These are phyloP conservation scores for Schoenoplectus triqueter DNA, from an alignment of 202 grass and related monocot genomes.

Conservation along the genomic window DNA sequence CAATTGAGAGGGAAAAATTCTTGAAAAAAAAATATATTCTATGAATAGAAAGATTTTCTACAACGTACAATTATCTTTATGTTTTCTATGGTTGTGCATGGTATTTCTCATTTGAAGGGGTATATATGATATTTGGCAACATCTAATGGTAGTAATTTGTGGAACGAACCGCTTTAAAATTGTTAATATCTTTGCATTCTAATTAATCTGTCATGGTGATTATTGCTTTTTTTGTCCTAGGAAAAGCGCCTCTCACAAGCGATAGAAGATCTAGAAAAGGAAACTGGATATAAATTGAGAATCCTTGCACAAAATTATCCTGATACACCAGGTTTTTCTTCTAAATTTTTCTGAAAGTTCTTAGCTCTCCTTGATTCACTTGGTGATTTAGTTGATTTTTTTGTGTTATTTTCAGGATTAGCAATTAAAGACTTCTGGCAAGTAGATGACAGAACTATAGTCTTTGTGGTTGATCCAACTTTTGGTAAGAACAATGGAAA, in stretches of 20 bases:
- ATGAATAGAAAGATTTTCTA: too few relatives aligned
- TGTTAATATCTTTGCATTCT: constrained; percentile 11
- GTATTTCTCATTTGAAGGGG: not conserved
- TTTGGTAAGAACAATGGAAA: constrained; percentile 57
- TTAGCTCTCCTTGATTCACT: not conserved
- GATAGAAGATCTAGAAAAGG: constrained; percentile 87
- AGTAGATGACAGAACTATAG: constrained; percentile 90
- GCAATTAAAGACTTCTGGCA: constrained; percentile 95
- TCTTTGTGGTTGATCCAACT: constrained; percentile 85
- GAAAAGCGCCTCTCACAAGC: constrained; percentile 73
- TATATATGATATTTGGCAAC: not conserved
- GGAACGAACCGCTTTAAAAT: not conserved
- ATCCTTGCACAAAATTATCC: constrained; percentile 96
- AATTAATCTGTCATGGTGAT: not conserved
- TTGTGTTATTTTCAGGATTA: constrained; percentile 54
- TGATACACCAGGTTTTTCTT: constrained; percentile 71
- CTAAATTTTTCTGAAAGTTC: not conserved
- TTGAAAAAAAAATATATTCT: too few relatives aligned
- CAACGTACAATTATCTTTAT: not conserved
- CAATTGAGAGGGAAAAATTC: too few relatives aligned
- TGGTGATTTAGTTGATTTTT: constrained; percentile 26
- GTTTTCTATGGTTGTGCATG: not conserved
- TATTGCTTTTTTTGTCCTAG: constrained; percentile 44
- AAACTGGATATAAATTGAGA: constrained; percentile 89
- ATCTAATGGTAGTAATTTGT: too few relatives aligned